Evolutionary conservation across 2,329 filamentous ascomycete genomes (phyloP).

Genomic region (Lasiodiplodia hormozganensis): DNA sequence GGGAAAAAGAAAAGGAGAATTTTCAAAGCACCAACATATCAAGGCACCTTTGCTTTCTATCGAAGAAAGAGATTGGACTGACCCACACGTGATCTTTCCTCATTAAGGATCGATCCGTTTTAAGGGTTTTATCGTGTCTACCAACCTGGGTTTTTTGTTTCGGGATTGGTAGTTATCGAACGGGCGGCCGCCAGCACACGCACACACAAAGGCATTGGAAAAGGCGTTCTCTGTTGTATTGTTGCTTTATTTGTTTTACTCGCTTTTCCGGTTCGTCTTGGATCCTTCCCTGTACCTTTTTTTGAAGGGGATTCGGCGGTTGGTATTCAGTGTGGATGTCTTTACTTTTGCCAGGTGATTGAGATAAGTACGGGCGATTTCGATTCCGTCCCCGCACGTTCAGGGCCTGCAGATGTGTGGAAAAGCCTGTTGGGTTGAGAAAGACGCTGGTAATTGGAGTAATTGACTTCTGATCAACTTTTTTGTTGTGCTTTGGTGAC

Average conservation of each 20-base stretch:
- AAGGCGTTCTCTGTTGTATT: slow-evolving; percentile 5
- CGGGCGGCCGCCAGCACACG: background rate
- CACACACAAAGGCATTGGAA: slow-evolving; percentile 14
- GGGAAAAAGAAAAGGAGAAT: background rate
- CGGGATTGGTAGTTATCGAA: background rate
- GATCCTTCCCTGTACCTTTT: slow-evolving; percentile 20
- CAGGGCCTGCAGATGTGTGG: background rate
- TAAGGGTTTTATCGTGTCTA: background rate
- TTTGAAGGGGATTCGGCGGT: background rate
- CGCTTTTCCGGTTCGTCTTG: slow-evolving; percentile 9
- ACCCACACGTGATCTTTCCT: background rate
- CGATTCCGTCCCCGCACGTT: background rate
- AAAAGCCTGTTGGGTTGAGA: too few species aligned
- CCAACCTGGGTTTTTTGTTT: background rate
- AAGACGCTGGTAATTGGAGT: too few species aligned
- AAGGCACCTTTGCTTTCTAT: background rate
- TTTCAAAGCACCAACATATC: slow-evolving; percentile 5
- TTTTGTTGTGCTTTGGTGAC: too few species aligned
- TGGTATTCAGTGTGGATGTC: background rate
- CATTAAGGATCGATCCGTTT: background rate
- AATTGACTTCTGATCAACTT: too few species aligned
- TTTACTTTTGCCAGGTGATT: background rate
- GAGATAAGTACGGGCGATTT: background rate
- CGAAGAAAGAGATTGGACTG: background rate
- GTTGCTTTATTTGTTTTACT: background rate